Conservation (phyloP, 768 basidiomycete species). For the Mycena floridula region DNA sequence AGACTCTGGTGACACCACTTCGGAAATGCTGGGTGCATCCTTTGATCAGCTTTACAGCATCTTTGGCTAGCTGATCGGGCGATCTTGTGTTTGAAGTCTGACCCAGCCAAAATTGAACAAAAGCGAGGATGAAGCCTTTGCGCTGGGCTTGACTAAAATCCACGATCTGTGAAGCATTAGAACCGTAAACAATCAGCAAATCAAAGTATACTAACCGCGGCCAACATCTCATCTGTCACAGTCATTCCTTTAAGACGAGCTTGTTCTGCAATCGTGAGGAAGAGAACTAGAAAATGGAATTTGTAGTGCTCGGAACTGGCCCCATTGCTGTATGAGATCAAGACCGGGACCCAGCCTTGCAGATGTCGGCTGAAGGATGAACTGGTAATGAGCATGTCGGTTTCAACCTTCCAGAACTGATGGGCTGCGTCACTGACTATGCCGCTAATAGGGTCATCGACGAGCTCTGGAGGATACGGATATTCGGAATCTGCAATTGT, state of each 20-base stretch:
- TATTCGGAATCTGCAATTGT: background rate
- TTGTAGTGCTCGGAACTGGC: constrained; percentile 11
- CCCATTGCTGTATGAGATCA: constrained; percentile 16
- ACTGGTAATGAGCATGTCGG: constrained; percentile 12
- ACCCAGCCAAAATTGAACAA: constrained; percentile 16
- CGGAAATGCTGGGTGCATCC: constrained; percentile 27
- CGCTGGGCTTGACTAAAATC: constrained; percentile 29
- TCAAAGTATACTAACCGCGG: constrained; percentile 1
- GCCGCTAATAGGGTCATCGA: background rate
- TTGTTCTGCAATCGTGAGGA: constrained; percentile 6
- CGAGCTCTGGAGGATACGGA: background rate
- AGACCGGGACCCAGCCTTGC: constrained; percentile 11
- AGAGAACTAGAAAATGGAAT: constrained; percentile 10
- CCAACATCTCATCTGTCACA: constrained; percentile 9
- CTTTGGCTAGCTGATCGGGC: constrained; percentile 5
- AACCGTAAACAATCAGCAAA: background rate
- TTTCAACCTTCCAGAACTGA: constrained; percentile 11
- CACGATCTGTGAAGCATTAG: constrained; percentile 17
- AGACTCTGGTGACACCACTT: constrained; percentile 20
- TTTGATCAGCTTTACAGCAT: constrained; percentile 11
- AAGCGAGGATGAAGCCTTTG: constrained; percentile 22
- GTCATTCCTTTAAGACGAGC: background rate
- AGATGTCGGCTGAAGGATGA: constrained; percentile 10
- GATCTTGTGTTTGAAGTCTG: constrained; percentile 1
- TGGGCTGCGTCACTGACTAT: constrained; percentile 18